phyloP scores from a whole-genome alignment of 768 basidiomycete genomes.

The Panellus pusillus region DNA sequence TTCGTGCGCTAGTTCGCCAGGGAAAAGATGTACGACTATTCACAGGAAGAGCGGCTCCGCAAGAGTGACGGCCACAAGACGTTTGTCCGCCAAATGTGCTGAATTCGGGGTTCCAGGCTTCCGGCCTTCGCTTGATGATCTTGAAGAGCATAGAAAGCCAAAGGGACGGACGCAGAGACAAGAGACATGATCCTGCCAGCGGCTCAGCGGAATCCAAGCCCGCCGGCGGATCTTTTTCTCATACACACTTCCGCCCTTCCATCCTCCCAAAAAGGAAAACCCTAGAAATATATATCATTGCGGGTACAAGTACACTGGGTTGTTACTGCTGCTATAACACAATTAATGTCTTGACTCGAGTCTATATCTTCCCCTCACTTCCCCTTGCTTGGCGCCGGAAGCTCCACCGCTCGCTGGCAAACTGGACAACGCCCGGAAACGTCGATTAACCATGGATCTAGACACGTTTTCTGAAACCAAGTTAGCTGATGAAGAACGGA shows the following conservation, averaged over 20 bases:
- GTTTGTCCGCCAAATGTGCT: too few relatives aligned
- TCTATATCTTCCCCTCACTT: conserved; percentile 25
- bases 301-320: conserved; percentile 12
- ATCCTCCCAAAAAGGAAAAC: too few relatives aligned
- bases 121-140: conserved; percentile 6
- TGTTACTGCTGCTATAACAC: neutral
- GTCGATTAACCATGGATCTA: conserved; percentile 86
- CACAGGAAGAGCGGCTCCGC: too few relatives aligned
- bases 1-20: too few relatives aligned
- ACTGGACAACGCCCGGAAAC: conserved; percentile 87
- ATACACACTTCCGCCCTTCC: too few relatives aligned
- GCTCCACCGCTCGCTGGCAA: conserved; percentile 75
- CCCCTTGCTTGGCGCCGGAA: conserved; percentile 36
- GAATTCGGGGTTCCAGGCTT: too few relatives aligned
- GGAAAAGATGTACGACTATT: too few relatives aligned
- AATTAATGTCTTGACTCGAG: neutral
- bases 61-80: too few relatives aligned
- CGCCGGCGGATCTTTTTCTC: neutral
- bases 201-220: neutral
- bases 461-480: conserved; percentile 68
- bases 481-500: conserved; percentile 8
- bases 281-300: conserved; percentile 17
- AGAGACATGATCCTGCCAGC: too few relatives aligned
- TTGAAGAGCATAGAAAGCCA: conserved; percentile 5
- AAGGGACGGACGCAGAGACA: too few relatives aligned